Percentiles rank a stretch among this genome's conserved stretches.
Conservation (phyloP, 179 eudicot genomes). For the Nepenthes alata region DNA sequence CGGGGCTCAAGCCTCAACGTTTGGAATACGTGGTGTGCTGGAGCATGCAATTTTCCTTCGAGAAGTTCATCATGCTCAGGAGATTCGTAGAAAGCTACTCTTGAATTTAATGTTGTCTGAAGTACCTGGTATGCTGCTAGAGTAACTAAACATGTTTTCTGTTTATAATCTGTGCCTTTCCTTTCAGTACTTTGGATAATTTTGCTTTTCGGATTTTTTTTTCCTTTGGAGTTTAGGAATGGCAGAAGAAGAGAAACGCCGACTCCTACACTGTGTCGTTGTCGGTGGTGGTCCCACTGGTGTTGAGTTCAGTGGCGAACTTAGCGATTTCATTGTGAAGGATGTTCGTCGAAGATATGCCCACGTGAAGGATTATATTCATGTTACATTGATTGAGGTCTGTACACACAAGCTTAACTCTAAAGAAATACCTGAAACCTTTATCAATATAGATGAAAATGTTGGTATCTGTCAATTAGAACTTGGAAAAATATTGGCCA, state of each 20-base stretch:
- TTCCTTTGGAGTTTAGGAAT: conserved; percentile 38
- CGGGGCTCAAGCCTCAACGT: conserved; percentile 82
- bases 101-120: conserved; percentile 91
- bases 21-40: conserved; percentile 81
- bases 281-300: conserved; percentile 99
- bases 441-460: no score
- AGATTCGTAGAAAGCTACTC: conserved; percentile 77
- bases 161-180: neutral
- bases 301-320: conserved; percentile 97
- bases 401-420: neutral
- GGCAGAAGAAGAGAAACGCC: conserved; percentile 67
- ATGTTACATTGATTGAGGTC: conserved; percentile 90
- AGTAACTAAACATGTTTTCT: neutral
- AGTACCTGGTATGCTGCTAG: conserved; percentile 55
- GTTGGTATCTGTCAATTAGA: no score
- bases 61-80: conserved; percentile 96
- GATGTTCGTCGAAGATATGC: conserved; percentile 81
- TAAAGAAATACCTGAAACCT: neutral
- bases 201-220: conserved; percentile 1
- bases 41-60: conserved; percentile 87
- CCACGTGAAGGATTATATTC: conserved; percentile 80
- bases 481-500: no score
- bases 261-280: conserved; percentile 86
- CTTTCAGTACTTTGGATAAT: neutral
- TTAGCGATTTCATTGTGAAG: conserved; percentile 79